Conservation (phyloP, 805 yeast species). For the Pichia ethanolica region DNA sequence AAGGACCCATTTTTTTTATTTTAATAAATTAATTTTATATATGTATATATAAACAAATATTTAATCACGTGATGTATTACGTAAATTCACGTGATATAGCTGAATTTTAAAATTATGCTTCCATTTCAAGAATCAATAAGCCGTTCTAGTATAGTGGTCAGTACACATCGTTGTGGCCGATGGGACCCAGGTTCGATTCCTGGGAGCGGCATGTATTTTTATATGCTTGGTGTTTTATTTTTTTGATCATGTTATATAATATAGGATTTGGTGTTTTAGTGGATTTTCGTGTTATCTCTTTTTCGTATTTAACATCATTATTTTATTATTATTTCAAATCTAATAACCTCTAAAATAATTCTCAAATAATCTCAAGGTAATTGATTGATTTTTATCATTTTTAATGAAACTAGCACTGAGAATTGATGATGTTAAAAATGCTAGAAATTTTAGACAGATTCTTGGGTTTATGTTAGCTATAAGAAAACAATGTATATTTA, state of each 20-base stretch:
- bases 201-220: slow-evolving; percentile 15
- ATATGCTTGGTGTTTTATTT: background rate
- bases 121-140: background rate
- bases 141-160: slow-evolving; percentile 20
- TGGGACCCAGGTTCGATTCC: slow-evolving; percentile 20
- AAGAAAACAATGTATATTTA: slow-evolving; percentile 48
- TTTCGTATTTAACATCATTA: too few relatives aligned
- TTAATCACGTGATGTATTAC: too few relatives aligned
- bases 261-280: background rate
- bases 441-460: slow-evolving; percentile 18
- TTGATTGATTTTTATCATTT: too few relatives aligned
- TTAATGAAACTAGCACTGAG: slow-evolving; percentile 23
- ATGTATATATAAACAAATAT: too few relatives aligned
- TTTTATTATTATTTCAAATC: too few relatives aligned
- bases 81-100: too few relatives aligned
- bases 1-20: too few relatives aligned
- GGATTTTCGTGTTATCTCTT: too few relatives aligned
- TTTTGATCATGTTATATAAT: background rate
- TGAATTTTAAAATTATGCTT: background rate
- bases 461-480: slow-evolving; percentile 30
- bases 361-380: too few relatives aligned
- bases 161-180: slow-evolving; percentile 21
- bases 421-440: slow-evolving; percentile 18
- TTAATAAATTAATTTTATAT: too few relatives aligned
- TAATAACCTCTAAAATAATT: too few relatives aligned